Evolutionary conservation across 176 grass and related monocot species (phyloP).

Genomic region (Saccharum spontaneum): DNA sequence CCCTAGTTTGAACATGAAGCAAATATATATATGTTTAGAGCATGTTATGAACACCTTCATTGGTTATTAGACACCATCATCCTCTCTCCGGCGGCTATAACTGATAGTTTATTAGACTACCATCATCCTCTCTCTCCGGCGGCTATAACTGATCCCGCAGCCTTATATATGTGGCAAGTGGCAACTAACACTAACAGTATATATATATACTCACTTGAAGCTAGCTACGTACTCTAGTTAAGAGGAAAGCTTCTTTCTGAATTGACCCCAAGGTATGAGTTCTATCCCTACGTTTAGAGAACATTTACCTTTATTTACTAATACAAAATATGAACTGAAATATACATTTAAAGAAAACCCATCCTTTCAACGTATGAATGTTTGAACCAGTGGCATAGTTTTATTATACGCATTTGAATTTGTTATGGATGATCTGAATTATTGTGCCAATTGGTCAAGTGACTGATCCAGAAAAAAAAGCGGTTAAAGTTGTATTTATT

Average conservation of each 20-base stretch:
- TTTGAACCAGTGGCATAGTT: not conserved
- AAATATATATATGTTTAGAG: too few species aligned
- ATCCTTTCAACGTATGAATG: not conserved
- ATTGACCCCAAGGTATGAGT: too few species aligned
- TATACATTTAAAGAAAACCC: not conserved
- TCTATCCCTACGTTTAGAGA: not conserved
- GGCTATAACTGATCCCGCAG: too few species aligned
- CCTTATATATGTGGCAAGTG: too few species aligned
- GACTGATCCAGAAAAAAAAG: not conserved
- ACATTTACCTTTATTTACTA: not conserved
- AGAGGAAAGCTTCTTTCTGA: too few species aligned
- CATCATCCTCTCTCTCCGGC: too few species aligned
- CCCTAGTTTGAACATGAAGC: too few species aligned
- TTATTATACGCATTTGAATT: not conserved
- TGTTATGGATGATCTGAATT: not conserved
- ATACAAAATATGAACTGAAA: not conserved
- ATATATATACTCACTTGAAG: too few species aligned
- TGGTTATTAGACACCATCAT: too few species aligned
- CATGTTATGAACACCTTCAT: too few species aligned
- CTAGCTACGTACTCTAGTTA: too few species aligned
- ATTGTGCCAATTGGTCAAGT: not conserved
- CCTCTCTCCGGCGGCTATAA: not conserved
- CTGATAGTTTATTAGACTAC: not conserved
- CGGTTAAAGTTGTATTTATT: not conserved
- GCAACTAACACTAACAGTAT: too few species aligned